phyloP scores from a whole-genome alignment of 2,329 filamentous ascomycete genomes.

The Fusarium sp. region DNA sequence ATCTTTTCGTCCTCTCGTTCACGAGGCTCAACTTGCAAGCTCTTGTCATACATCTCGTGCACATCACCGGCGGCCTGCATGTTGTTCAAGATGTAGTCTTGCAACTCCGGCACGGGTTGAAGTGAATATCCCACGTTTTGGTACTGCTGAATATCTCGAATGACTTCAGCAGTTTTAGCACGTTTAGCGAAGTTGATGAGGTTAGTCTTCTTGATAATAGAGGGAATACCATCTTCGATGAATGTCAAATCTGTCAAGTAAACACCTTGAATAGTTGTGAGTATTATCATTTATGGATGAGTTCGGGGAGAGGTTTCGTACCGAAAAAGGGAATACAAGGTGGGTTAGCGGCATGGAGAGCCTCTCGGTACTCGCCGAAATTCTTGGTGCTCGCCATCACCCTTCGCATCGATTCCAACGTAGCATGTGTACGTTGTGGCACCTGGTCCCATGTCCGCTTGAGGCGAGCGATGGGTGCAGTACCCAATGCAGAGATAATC shows the following conservation, averaged over 20 bases:
- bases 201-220: constrained; percentile 94
- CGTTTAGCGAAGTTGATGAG: constrained; percentile 99
- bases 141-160: constrained; percentile 98
- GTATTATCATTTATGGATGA: constrained; percentile 1
- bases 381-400: constrained; percentile 99
- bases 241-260: constrained; percentile 98
- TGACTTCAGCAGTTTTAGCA: constrained; percentile 97
- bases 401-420: constrained; percentile 90
- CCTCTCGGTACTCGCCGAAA: constrained; percentile 95
- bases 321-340: constrained; percentile 99
- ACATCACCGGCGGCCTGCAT: constrained; percentile 96
- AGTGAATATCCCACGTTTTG: constrained; percentile 97
- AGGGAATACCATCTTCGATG: constrained; percentile 97
- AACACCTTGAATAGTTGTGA: constrained; percentile 70
- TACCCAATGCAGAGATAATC: constrained; percentile 95
- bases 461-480: constrained; percentile 92
- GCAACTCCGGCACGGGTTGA: constrained; percentile 88
- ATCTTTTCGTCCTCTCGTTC: constrained; percentile 99
- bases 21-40: constrained; percentile 89
- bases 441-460: constrained; percentile 96
- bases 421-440: constrained; percentile 81
- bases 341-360: constrained; percentile 90
- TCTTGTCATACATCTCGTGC: constrained; percentile 99
- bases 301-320: constrained; percentile 55
- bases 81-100: constrained; percentile 96